phyloP scores from a whole-genome alignment of 1,284 basidiomycete species.

The Marasmius tenuissimus region DNA sequence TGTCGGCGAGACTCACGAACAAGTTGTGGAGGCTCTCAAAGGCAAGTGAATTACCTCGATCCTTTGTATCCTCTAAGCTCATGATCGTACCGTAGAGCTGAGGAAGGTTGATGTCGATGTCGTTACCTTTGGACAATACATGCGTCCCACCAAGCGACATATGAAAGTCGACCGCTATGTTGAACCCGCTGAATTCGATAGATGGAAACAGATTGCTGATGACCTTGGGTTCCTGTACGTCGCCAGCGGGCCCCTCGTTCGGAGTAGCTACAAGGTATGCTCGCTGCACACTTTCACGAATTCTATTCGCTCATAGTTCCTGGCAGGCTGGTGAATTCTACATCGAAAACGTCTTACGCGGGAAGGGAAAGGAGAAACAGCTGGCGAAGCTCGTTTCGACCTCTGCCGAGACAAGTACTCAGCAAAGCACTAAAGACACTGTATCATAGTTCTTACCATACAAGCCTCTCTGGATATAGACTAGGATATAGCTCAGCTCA shows the following conservation, averaged over 20 bases:
- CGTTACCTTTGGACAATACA: constrained; percentile 99
- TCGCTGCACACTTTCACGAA: constrained; percentile 1
- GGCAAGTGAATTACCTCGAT: constrained; percentile 45
- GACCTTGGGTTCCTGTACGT: constrained; percentile 97
- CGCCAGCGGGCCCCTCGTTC: constrained; percentile 93
- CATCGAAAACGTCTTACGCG: constrained; percentile 84
- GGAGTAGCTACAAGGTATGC: constrained; percentile 93
- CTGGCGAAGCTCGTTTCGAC: constrained; percentile 17
- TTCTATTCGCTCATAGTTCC: constrained; percentile 5
- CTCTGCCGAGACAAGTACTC: neutral
- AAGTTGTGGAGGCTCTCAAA: constrained; percentile 82
- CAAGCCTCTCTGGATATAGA: too few species aligned
- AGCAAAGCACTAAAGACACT: neutral
- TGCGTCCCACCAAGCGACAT: constrained; percentile 98
- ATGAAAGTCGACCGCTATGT: constrained; percentile 99
- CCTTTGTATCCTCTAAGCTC: neutral
- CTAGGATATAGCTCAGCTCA: too few species aligned
- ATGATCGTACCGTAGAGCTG: constrained; percentile 57
- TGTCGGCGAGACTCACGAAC: constrained; percentile 87
- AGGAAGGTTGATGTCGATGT: constrained; percentile 91
- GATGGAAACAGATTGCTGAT: constrained; percentile 90
- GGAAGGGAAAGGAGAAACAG: constrained; percentile 50
- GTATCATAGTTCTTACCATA: neutral
- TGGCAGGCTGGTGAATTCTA: constrained; percentile 86
- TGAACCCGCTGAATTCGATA: constrained; percentile 88